phyloP scores from a whole-genome alignment of 2,329 filamentous ascomycete genomes.

The Fusarium subglutinans region DNA sequence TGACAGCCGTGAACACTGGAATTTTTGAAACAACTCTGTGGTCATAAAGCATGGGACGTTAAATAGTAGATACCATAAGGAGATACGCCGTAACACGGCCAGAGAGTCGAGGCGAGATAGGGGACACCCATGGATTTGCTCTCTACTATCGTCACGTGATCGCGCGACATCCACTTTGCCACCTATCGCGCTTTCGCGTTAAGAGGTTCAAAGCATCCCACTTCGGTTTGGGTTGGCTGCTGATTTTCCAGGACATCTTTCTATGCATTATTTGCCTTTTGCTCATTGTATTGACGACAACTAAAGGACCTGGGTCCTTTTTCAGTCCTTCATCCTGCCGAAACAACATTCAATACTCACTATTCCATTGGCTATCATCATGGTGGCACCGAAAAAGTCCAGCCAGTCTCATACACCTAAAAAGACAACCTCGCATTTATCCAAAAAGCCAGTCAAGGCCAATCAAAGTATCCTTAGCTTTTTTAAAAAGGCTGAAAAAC shows the following conservation, averaged over 20 bases:
- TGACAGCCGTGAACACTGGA: neutral
- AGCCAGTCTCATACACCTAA: slow-evolving; percentile 46
- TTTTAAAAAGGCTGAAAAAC: slow-evolving; percentile 74
- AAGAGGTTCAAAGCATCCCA: slow-evolving; percentile 32
- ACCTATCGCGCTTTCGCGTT: slow-evolving; percentile 35
- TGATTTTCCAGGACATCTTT: neutral
- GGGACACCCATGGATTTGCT: no score
- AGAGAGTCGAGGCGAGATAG: neutral
- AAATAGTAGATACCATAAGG: no score
- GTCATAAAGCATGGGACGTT: neutral
- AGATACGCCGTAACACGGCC: neutral
- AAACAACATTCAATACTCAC: neutral
- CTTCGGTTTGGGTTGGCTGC: neutral
- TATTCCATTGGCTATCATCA: slow-evolving; percentile 26
- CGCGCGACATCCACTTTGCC: slow-evolving; percentile 41
- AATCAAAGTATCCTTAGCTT: slow-evolving; percentile 78
- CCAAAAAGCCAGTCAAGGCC: slow-evolving; percentile 52
- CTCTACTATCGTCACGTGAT: slow-evolving; percentile 43
- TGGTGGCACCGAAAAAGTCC: slow-evolving; percentile 49
- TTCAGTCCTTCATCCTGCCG: neutral
- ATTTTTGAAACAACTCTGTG: neutral
- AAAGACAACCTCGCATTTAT: slow-evolving; percentile 41
- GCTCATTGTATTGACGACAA: neutral
- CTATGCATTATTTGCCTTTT: neutral
- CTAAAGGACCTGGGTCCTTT: neutral